Evolutionary conservation across 495 filamentous ascomycete species (phyloP).

Genomic region (Penicillium tannophilum): DNA sequence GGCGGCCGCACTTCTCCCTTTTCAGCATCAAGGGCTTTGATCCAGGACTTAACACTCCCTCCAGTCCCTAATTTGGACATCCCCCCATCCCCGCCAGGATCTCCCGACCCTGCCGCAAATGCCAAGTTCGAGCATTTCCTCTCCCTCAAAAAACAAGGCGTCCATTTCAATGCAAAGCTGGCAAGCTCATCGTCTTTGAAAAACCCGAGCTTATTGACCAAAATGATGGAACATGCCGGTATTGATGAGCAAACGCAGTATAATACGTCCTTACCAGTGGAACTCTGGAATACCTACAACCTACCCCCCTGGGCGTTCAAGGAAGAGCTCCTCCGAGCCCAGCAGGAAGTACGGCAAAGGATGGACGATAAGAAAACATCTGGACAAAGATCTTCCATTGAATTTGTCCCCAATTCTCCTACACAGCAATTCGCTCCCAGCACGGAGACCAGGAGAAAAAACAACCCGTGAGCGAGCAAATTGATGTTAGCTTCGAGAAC

Average conservation of each 20-base stretch:
- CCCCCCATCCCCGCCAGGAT: slow-evolving; percentile 80
- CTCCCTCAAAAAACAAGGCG: slow-evolving; percentile 75
- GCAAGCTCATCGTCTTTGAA: slow-evolving; percentile 68
- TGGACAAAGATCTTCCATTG: slow-evolving; percentile 64
- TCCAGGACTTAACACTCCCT: slow-evolving; percentile 87
- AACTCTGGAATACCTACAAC: slow-evolving; percentile 65
- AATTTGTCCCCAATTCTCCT: slow-evolving; percentile 66
- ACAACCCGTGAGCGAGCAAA: slow-evolving; percentile 12
- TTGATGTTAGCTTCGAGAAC: neutral
- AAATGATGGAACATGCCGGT: slow-evolving; percentile 80
- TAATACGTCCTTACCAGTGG: slow-evolving; percentile 64
- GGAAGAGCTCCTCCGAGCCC: slow-evolving; percentile 66
- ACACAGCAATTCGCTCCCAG: neutral
- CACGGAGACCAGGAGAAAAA: slow-evolving; percentile 5
- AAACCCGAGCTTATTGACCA: slow-evolving; percentile 79
- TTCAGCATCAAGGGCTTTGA: slow-evolving; percentile 60
- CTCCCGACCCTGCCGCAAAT: slow-evolving; percentile 63
- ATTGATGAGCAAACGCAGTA: slow-evolving; percentile 72
- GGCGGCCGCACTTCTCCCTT: slow-evolving; percentile 67
- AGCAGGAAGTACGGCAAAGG: slow-evolving; percentile 61
- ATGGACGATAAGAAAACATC: slow-evolving; percentile 55
- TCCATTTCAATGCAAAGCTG: slow-evolving; percentile 90
- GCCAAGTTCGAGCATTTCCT: slow-evolving; percentile 85
- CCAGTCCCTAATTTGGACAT: slow-evolving; percentile 76
- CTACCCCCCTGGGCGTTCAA: slow-evolving; percentile 76